These are phyloP conservation scores for Hericium rajendrae DNA, from an alignment of 768 basidiomycete species.

Conservation along the genomic window DNA sequence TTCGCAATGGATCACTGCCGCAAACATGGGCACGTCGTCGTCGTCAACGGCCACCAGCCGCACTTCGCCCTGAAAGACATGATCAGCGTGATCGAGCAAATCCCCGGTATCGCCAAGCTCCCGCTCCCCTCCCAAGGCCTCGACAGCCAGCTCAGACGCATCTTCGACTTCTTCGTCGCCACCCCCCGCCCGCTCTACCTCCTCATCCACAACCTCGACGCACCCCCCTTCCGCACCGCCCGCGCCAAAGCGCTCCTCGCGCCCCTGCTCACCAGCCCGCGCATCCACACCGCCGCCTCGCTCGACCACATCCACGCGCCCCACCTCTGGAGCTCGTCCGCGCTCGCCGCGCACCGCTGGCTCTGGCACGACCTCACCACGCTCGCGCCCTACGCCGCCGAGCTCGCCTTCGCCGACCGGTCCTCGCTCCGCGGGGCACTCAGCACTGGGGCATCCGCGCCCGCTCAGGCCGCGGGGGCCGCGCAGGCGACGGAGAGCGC, in stretches of 20 bases:
- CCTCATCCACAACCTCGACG: slow-evolving; percentile 85
- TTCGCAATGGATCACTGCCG: slow-evolving; percentile 55
- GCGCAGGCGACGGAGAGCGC: slow-evolving; percentile 61
- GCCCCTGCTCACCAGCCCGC: slow-evolving; percentile 60
- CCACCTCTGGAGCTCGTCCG: slow-evolving; percentile 72
- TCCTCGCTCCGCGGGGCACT: background rate
- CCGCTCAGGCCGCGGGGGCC: slow-evolving; percentile 4
- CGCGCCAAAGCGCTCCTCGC: slow-evolving; percentile 61
- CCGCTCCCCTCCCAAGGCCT: slow-evolving; percentile 29
- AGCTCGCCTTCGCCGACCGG: slow-evolving; percentile 4
- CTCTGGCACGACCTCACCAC: slow-evolving; percentile 90
- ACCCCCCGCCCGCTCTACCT: slow-evolving; percentile 48
- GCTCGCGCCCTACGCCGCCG: slow-evolving; percentile 9
- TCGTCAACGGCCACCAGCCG: slow-evolving; percentile 74
- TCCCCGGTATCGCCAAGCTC: slow-evolving; percentile 29
- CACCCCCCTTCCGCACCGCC: slow-evolving; percentile 51
- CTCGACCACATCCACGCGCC: slow-evolving; percentile 83
- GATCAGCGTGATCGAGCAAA: slow-evolving; percentile 14
- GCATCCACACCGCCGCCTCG: slow-evolving; percentile 77
- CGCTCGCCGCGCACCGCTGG: slow-evolving; percentile 41
- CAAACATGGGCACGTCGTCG: slow-evolving; percentile 58
- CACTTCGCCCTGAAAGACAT: slow-evolving; percentile 54
- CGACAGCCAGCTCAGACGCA: slow-evolving; percentile 55
- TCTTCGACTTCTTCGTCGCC: slow-evolving; percentile 51
- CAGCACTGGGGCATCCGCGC: background rate